phyloP scores from a whole-genome alignment of 2,329 filamentous ascomycete species.

The Talaromyces sp. region DNA sequence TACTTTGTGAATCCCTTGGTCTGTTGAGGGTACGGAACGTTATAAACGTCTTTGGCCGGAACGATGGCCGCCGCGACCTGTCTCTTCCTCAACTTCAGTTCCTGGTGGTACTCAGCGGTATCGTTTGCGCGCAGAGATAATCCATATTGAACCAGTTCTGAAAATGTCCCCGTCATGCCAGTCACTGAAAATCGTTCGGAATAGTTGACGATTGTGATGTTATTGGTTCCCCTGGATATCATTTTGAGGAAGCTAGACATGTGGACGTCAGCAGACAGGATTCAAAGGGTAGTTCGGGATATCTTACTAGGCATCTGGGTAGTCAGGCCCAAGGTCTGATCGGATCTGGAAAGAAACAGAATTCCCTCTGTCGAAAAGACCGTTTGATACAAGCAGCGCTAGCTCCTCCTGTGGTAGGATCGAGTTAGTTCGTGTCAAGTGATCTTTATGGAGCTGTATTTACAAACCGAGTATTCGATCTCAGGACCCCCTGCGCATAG shows the following conservation, averaged over 20 bases:
- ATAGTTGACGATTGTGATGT: slow-evolving; percentile 55
- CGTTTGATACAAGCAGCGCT: slow-evolving; percentile 34
- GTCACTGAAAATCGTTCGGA: slow-evolving; percentile 60
- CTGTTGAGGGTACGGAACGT: slow-evolving; percentile 52
- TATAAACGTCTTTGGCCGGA: slow-evolving; percentile 14
- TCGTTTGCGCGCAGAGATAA: slow-evolving; percentile 21
- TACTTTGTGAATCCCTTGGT: slow-evolving; percentile 52
- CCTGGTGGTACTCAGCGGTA: slow-evolving; percentile 19
- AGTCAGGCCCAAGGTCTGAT: slow-evolving; percentile 39
- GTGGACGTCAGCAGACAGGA: not conserved
- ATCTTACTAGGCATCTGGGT: slow-evolving; percentile 54
- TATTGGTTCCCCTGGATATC: slow-evolving; percentile 46
- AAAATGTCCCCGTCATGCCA: slow-evolving; percentile 59
- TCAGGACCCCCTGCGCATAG: slow-evolving; percentile 58
- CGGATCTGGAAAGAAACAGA: slow-evolving; percentile 43
- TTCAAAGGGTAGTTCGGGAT: not conserved
- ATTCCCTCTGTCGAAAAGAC: slow-evolving; percentile 37
- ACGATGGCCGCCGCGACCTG: slow-evolving; percentile 19
- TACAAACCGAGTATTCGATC: slow-evolving; percentile 40
- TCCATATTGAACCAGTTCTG: slow-evolving; percentile 30
- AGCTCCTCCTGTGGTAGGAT: slow-evolving; percentile 36
- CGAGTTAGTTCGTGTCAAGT: not conserved
- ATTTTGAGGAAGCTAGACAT: slow-evolving; percentile 54
- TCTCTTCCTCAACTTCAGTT: slow-evolving; percentile 27
- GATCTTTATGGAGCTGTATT: not conserved